Base-by-base conservation (phyloP, 352 stramenopile genomes). In the Thraustochytrium striatum region DNA sequence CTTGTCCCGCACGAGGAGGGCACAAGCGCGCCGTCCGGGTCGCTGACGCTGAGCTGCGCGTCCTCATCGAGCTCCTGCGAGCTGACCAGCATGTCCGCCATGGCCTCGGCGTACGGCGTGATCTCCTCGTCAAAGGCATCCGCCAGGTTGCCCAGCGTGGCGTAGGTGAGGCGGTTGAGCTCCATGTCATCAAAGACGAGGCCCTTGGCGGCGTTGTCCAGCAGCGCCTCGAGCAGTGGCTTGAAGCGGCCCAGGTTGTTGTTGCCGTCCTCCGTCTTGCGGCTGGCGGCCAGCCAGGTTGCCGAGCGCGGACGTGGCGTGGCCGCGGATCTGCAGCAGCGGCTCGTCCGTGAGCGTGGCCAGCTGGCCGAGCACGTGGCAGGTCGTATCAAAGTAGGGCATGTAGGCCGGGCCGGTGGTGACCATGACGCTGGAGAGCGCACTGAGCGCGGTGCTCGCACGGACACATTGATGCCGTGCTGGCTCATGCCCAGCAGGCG, bases 121-220 rank as follows among this genome's bases (percentile, higher is more conserved):
- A 75, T 44, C 11, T 75, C 7, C 21, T 61, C 21, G 30, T 61
- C 30, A 19, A 75, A 61, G 32, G 65, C 65, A n/a, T 30, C 39
- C 2, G 65, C 44, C 9, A 75, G 47, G 44, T 58, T 75, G 8
- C 44, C 44, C 28, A 75, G 50, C 44, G 50, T 61, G 44, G 30
- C 44, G 30, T 62, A 75, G 3, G 65, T 75, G 21, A 58, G 36
- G 5, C 41, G 11, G 25, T 58, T 75, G 21, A 75, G 65, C 52
- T 75, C 65, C 65, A 75, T 75, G 50, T 75, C 65, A n/a, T 75
- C 65, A 28, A 75, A 61, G 1, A 61, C 44, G 41, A 75, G 65
- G 41, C 65, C 52, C 41, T 75, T 41, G 65, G n/a, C 52, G 13
- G 65, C 65, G 19, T 9, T 75, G 43, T 21, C 44, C 44, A 75